phyloP scores from a whole-genome alignment of 2,329 filamentous ascomycete species.

The Nakataea oryzae region DNA sequence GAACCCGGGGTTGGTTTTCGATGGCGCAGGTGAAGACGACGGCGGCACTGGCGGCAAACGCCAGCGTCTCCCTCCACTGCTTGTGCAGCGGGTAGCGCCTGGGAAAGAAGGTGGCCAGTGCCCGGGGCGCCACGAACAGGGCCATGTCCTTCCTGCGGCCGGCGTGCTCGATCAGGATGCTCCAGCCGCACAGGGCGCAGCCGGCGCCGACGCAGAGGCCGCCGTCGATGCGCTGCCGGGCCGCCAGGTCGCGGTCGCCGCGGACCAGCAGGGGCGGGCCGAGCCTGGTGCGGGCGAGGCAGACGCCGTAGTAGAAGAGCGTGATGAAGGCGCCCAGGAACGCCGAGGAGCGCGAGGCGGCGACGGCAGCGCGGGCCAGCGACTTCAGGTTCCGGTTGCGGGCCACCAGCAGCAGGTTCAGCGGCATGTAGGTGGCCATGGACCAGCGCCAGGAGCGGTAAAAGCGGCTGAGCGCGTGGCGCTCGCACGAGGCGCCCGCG shows the following conservation, averaged over 20 bases:
- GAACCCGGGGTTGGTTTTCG: slow-evolving; percentile 52
- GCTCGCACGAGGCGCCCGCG: slow-evolving; percentile 61
- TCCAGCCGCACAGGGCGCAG: slow-evolving; percentile 72
- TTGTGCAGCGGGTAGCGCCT: slow-evolving; percentile 52
- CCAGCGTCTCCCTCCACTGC: slow-evolving; percentile 56
- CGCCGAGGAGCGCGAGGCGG: slow-evolving; percentile 59
- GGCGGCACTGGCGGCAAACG: slow-evolving; percentile 58
- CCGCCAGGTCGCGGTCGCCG: slow-evolving; percentile 31
- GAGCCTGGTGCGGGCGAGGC: slow-evolving; percentile 61
- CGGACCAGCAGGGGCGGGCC: slow-evolving; percentile 52
- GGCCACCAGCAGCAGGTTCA: slow-evolving; percentile 58
- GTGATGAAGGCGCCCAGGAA: slow-evolving; percentile 71
- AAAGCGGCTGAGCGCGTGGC: slow-evolving; percentile 61
- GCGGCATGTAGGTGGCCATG: slow-evolving; percentile 65
- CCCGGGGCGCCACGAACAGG: slow-evolving; percentile 71
- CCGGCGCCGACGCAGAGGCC: slow-evolving; percentile 62
- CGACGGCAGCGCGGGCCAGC: slow-evolving; percentile 37
- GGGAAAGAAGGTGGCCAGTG: slow-evolving; percentile 64
- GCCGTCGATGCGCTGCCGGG: slow-evolving; percentile 42
- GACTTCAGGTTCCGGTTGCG: slow-evolving; percentile 34
- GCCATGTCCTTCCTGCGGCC: slow-evolving; percentile 63
- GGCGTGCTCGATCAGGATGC: slow-evolving; percentile 61
- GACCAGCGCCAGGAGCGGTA: slow-evolving; percentile 61
- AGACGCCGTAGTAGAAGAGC: slow-evolving; percentile 79
- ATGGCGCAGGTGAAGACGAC: slow-evolving; percentile 58